A percentile compares a stretch with the other conserved stretches of the same genome.
phyloP scores from a whole-genome alignment of 1,284 basidiomycete genomes.

The Rhodotorula glutinis region DNA sequence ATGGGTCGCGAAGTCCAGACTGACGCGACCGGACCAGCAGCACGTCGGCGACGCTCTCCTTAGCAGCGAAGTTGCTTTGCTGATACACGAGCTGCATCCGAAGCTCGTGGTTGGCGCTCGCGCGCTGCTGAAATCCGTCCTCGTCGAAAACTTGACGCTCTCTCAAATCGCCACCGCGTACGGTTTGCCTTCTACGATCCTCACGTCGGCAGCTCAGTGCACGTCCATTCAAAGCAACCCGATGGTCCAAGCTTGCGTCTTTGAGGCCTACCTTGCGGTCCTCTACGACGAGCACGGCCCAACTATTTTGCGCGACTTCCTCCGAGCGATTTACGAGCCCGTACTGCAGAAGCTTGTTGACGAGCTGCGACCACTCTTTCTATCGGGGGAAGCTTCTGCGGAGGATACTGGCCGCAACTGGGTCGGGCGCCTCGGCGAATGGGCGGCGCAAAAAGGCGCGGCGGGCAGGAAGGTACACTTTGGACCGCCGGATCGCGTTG shows the following conservation, averaged over 20 bases:
- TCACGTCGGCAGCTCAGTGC: conserved; percentile 2
- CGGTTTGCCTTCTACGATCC: conserved; percentile 5
- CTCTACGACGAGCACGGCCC: conserved; percentile 17
- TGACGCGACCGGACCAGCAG: not conserved
- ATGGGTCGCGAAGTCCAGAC: too few species aligned
- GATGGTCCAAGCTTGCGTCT: conserved; percentile 19
- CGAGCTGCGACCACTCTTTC: conserved; percentile 2
- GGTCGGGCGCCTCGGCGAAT: not conserved
- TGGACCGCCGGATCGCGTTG: not conserved
- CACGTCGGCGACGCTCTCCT: conserved; percentile 27
- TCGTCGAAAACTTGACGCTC: conserved; percentile 22
- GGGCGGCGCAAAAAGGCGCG: not conserved
- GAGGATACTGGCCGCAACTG: not conserved
- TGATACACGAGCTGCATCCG: conserved; percentile 16
- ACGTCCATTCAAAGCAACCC: conserved; percentile 1
- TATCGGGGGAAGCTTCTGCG: not conserved
- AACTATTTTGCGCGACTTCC: not conserved
- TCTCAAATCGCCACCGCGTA: conserved; percentile 7
- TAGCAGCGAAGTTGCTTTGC: conserved; percentile 3
- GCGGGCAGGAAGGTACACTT: not conserved
- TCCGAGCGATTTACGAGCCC: conserved; percentile 13
- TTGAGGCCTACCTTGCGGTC: conserved; percentile 19
- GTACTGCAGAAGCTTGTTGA: conserved; percentile 6
- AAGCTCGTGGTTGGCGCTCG: conserved; percentile 1
- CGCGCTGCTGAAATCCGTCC: conserved; percentile 8